Base-by-base conservation (phyloP, 108 stramenopile genomes). In the Cyclotella choctawhatcheeana region DNA sequence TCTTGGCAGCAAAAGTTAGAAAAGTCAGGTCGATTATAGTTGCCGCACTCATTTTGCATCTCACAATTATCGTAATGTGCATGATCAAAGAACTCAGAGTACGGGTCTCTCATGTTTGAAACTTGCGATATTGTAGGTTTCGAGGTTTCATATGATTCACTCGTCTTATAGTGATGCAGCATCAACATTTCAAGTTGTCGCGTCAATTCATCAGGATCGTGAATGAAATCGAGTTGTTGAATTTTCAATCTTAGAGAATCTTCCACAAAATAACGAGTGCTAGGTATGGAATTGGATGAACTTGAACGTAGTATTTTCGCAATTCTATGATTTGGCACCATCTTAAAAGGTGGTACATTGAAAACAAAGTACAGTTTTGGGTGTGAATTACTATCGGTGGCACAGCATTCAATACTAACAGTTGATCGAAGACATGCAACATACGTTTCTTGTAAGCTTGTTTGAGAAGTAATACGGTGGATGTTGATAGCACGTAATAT, bases 41-140 rank as follows among this genome's bases (percentile, higher is more conserved):
- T 62, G 32, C 79, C 79, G 44, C 79, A 80, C 56, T 73, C 67
- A 31, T 48, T 34, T 16, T 77, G 58, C 35, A 37, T 34, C 13
- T 54, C 25, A 55, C 10, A 7, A 21, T 29, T 20, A 17, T 26
- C 58, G 14, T 58, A 24, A 32, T 73, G 79, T 14, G 72, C 73
- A 70, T 92, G 90, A 87, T 92, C 89, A 88, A 94, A 92, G 68
- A 92, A 94, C 65, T 94, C 93, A 33, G 80, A 69, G 64, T 90
- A 94, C 0, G 88, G 87, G 48, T 89, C 89, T 43, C 93, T 76
- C 48, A 78, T 73, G 50, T 66, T 58, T 16, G 59, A 3, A 6
- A 40, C 29, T 20, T 51, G 50, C 21, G 7, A 21, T n/a, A 26
- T 14, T 47, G 33, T 17, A 22, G 51, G 14, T 32, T 18, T 51